A percentile compares a stretch with the other conserved stretches of the same genome.
Evolutionary conservation across 2,329 filamentous ascomycete genomes (phyloP).

Genomic region (Domatiomyces globalis): DNA sequence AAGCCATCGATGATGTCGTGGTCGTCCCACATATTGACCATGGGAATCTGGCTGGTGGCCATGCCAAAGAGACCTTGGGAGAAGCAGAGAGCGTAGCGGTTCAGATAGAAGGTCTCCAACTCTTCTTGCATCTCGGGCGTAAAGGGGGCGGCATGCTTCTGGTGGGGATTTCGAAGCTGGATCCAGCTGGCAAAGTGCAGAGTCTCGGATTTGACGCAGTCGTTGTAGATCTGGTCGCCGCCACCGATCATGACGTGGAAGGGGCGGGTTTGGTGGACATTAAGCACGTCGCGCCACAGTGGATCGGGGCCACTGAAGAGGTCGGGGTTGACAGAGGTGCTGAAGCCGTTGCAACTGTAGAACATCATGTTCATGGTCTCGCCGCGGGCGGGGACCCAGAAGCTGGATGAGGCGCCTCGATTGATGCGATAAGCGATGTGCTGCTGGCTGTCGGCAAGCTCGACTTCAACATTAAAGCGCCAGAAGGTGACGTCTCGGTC

Average conservation of each 20-base stretch:
- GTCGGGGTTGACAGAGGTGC: slow-evolving; percentile 59
- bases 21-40: slow-evolving; percentile 97
- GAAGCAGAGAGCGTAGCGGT: slow-evolving; percentile 88
- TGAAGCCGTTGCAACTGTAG: slow-evolving; percentile 95
- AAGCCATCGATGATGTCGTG: slow-evolving; percentile 87
- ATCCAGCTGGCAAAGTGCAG: slow-evolving; percentile 72
- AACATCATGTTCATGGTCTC: slow-evolving; percentile 99
- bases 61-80: slow-evolving; percentile 89
- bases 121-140: slow-evolving; percentile 73
- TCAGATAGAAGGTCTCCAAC: slow-evolving; percentile 73
- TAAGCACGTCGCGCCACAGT: slow-evolving; percentile 90
- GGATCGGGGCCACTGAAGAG: slow-evolving; percentile 85
- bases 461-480: slow-evolving; percentile 90
- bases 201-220: slow-evolving; percentile 63
- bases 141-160: slow-evolving; percentile 69
- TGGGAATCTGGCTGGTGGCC: slow-evolving; percentile 85
- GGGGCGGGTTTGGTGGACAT: slow-evolving; percentile 74
- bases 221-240: slow-evolving; percentile 94
- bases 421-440: slow-evolving; percentile 95
- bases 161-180: slow-evolving; percentile 58
- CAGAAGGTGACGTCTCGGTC: slow-evolving; percentile 89
- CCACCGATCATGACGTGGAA: slow-evolving; percentile 99
- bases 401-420: slow-evolving; percentile 69
- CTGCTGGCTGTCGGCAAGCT: slow-evolving; percentile 62
- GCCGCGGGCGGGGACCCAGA: slow-evolving; percentile 79